Evolutionary conservation across 768 basidiomycete genomes (phyloP).

Genomic region (Boletus sp.): DNA sequence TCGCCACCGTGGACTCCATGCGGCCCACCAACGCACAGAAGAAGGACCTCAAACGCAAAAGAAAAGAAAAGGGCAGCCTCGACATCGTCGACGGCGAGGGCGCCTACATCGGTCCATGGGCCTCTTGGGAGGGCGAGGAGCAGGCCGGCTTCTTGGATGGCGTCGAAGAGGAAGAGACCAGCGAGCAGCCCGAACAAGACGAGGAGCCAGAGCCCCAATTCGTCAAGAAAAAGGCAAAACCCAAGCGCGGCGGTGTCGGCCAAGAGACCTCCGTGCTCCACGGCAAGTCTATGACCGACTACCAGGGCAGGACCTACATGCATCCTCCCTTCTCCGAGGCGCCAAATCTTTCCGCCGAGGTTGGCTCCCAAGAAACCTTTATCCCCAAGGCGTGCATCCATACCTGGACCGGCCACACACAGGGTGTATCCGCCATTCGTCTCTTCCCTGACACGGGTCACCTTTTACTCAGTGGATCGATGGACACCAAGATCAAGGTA

Average conservation of each 20-base stretch:
- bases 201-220: slow-evolving; percentile 59
- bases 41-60: slow-evolving; percentile 82
- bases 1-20: slow-evolving; percentile 71
- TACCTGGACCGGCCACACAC: slow-evolving; percentile 98
- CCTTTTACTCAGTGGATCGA: slow-evolving; percentile 87
- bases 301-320: slow-evolving; percentile 98
- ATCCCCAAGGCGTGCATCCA: slow-evolving; percentile 95
- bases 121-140: slow-evolving; percentile 82
- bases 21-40: slow-evolving; percentile 59
- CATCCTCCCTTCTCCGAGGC: slow-evolving; percentile 88
- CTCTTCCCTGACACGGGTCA: slow-evolving; percentile 93
- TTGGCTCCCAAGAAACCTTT: slow-evolving; percentile 86
- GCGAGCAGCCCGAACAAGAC: slow-evolving; percentile 46
- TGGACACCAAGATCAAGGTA: slow-evolving; percentile 99
- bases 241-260: slow-evolving; percentile 75
- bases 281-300: slow-evolving; percentile 94
- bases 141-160: slow-evolving; percentile 48
- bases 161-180: slow-evolving; percentile 45
- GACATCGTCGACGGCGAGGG: slow-evolving; percentile 88
- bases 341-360: slow-evolving; percentile 74
- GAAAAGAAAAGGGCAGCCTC: slow-evolving; percentile 75
- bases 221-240: slow-evolving; percentile 69
- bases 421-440: slow-evolving; percentile 91
- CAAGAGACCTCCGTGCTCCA: slow-evolving; percentile 96
- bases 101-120: slow-evolving; percentile 95